Percentiles rank a stretch among this genome's conserved stretches.
These are phyloP conservation scores for Lophiostoma macrostomum DNA, from an alignment of 495 filamentous ascomycete species.

Conservation along the genomic window DNA sequence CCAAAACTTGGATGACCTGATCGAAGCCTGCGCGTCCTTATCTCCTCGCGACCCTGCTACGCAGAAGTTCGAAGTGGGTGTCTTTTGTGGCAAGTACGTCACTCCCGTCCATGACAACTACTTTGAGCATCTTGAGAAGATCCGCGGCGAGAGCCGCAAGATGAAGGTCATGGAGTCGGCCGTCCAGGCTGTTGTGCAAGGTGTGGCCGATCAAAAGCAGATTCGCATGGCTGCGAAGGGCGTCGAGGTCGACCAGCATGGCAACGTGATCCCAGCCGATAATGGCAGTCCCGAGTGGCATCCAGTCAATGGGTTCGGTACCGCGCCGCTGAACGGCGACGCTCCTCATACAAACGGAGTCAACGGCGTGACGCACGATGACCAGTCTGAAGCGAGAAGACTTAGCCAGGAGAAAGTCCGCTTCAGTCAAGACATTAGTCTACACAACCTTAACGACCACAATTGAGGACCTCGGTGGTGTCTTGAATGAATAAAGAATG, in stretches of 20 bases:
- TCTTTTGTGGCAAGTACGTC: conserved; percentile 89
- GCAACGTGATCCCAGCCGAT: conserved; percentile 51
- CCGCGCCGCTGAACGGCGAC: not conserved
- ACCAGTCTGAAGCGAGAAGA: conserved; percentile 1
- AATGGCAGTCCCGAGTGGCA: conserved; percentile 29
- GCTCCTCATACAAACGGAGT: conserved; percentile 9
- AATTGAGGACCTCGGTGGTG: conserved; percentile 4
- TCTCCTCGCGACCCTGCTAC: conserved; percentile 54
- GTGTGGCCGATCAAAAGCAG: conserved; percentile 60
- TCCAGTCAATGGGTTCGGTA: conserved; percentile 16
- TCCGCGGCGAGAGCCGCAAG: conserved; percentile 71
- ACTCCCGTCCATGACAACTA: conserved; percentile 81
- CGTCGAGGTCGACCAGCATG: conserved; percentile 54
- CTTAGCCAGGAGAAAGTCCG: conserved; percentile 1
- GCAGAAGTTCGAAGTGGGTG: conserved; percentile 82
- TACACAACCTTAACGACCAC: conserved; percentile 43
- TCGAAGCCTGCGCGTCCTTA: conserved; percentile 73
- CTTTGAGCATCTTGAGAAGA: conserved; percentile 76
- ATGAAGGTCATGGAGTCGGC: conserved; percentile 67
- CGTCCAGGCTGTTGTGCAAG: conserved; percentile 64
- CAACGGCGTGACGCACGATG: not conserved
- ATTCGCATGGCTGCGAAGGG: conserved; percentile 63
- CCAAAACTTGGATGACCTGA: conserved; percentile 80
- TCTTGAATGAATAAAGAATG: no score
- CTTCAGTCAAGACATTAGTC: conserved; percentile 38